Evolutionary conservation across 2,329 filamentous ascomycete species (phyloP).

Genomic region (Fusarium avenaceum): DNA sequence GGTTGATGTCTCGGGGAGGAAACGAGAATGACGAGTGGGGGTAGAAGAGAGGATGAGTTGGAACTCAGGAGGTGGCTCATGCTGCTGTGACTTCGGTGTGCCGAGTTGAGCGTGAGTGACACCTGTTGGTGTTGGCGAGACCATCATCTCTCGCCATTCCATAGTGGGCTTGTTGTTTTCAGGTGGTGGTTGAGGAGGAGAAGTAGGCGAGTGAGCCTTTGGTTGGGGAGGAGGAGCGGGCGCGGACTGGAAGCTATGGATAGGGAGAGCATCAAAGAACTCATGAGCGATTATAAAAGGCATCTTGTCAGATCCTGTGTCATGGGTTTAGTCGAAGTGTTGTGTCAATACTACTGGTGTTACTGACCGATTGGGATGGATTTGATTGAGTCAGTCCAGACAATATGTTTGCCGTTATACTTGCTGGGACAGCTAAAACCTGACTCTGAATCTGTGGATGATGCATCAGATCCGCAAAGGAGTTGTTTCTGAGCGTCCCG

Average conservation of each 20-base stretch:
- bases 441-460: constrained; percentile 77
- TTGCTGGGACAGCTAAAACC: constrained; percentile 83
- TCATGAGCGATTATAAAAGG: constrained; percentile 98
- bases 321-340: constrained; percentile 16
- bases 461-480: constrained; percentile 79
- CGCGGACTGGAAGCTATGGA: constrained; percentile 92
- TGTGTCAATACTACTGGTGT: not conserved
- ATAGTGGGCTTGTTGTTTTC: constrained; percentile 56
- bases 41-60: constrained; percentile 82
- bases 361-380: constrained; percentile 77
- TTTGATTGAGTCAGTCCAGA: constrained; percentile 91
- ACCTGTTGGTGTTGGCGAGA: constrained; percentile 73
- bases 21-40: constrained; percentile 84
- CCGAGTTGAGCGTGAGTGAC: constrained; percentile 67
- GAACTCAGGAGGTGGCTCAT: constrained; percentile 80
- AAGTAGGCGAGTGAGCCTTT: constrained; percentile 46
- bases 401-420: constrained; percentile 78
- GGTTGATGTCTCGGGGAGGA: constrained; percentile 84
- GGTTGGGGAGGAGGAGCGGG: constrained; percentile 52
- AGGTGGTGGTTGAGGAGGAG: constrained; percentile 55
- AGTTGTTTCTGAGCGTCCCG: constrained; percentile 82
- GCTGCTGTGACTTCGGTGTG: constrained; percentile 65
- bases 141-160: constrained; percentile 88
- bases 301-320: constrained; percentile 73
- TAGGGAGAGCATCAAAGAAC: constrained; percentile 97